phyloP scores from a whole-genome alignment of 768 basidiomycete genomes.

The Austroboletus eburneus region DNA sequence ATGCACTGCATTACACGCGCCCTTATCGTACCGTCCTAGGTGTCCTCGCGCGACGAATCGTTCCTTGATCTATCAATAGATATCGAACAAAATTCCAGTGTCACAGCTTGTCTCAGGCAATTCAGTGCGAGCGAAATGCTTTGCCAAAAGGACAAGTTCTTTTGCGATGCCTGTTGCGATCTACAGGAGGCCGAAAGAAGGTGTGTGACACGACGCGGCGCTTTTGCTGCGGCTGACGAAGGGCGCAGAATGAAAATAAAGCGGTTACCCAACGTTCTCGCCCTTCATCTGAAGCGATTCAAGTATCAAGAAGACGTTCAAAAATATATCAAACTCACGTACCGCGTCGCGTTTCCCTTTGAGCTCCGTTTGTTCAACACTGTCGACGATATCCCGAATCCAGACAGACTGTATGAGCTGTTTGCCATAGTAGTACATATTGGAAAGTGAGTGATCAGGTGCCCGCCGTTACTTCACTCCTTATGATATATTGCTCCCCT shows the following conservation, averaged over 20 bases:
- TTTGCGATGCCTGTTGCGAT: slow-evolving; percentile 95
- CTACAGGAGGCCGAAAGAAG: slow-evolving; percentile 97
- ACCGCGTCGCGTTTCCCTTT: slow-evolving; percentile 94
- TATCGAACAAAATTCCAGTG: slow-evolving; percentile 96
- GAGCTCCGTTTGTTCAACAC: slow-evolving; percentile 97
- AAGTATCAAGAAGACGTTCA: slow-evolving; percentile 93
- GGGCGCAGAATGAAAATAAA: slow-evolving; percentile 93
- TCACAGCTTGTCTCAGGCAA: slow-evolving; percentile 92
- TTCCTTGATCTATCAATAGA: slow-evolving; percentile 99
- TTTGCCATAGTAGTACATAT: slow-evolving; percentile 99
- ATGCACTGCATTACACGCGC: slow-evolving; percentile 2
- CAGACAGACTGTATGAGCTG: slow-evolving; percentile 89
- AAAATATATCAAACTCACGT: slow-evolving; percentile 91
- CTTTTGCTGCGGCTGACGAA: slow-evolving; percentile 4
- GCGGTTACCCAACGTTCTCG: slow-evolving; percentile 89
- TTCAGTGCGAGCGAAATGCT: slow-evolving; percentile 99
- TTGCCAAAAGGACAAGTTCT: slow-evolving; percentile 97
- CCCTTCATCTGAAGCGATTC: slow-evolving; percentile 96
- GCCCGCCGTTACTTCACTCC: slow-evolving; percentile 1
- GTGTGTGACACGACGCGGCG: slow-evolving; percentile 35
- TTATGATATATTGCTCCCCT: slow-evolving; percentile 13
- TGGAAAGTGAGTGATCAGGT: slow-evolving; percentile 73
- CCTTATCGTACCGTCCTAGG: slow-evolving; percentile 38
- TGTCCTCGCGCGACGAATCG: slow-evolving; percentile 90
- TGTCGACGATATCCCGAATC: slow-evolving; percentile 86